Base-by-base conservation (phyloP, 371 early-diverging fungal species). In the Mortierella polycephala region DNA sequence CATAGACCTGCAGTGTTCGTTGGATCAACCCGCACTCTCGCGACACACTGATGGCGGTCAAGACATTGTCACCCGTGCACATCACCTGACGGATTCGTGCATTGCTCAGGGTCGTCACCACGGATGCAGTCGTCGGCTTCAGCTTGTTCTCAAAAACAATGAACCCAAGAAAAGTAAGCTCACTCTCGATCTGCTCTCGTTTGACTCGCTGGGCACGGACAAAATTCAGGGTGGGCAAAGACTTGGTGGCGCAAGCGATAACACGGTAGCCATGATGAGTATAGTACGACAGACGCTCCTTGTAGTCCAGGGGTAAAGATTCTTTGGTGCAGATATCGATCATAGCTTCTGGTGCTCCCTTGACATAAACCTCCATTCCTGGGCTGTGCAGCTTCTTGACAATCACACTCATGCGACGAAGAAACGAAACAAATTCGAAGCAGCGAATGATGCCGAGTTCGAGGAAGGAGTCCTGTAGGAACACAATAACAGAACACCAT, bases 91-190 rank as follows among this genome's bases (percentile, higher is more conserved):
- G 89, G 62, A 99, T 96, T 21, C 88, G 88, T n/a, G 99, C 99
- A 37, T 85, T 85, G 45, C 89, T 88, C 20, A 99, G 88, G 30
- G 91, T 92, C 37, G 87, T 81, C n/a, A 99, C 90, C 0, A 96
- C 95, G 1, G 89, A 82, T 12, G 87, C 83, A 0, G 99, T 95
- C 2, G 92, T 93, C 6, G 92, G 89, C 80, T 99, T 99, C 20
- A 99, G 85, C 84, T 96, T 97, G 87, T 99, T 99, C 79, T 99
- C 99, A 89, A 99, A 99, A 18, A 99, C 90, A 61, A 99, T 89
- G 68, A 99, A 96, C 1, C 98, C 98, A 44, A 99, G 84, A 80
- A 99, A 99, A 3, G 87, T 85, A 64, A 99, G 82, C 12, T 92
- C 93, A 8, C 75, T 83, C 83, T 99, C 99, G 13, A 97, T 89